Evolutionary conservation across 139 green algal species (phyloP).

Genomic region (Chlorella sorokiniana): DNA sequence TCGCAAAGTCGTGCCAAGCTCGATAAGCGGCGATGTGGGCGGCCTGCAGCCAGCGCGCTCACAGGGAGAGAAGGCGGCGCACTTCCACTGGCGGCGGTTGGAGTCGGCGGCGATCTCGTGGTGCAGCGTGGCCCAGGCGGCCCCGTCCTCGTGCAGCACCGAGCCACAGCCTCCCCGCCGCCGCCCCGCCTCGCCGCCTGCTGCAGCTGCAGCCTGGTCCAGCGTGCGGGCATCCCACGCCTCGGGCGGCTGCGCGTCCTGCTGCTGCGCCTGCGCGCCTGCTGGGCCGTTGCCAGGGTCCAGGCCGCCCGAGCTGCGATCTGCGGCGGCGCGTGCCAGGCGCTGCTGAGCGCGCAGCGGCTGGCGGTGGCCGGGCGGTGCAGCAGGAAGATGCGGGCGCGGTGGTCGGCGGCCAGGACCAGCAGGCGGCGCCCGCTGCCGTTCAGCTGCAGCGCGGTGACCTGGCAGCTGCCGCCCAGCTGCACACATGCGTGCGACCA

Average conservation of each 20-base stretch:
- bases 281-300: not conserved
- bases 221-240: too few species aligned
- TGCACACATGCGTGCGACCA: not conserved
- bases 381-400: constrained; percentile 66
- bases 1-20: not conserved
- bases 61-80: constrained; percentile 29
- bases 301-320: not conserved
- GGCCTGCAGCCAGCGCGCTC: not conserved
- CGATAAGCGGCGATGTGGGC: not conserved
- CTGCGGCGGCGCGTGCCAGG: not conserved
- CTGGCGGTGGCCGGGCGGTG: not conserved
- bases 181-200: too few species aligned
- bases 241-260: not conserved
- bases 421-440: constrained; percentile 73
- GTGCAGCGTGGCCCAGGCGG: not conserved
- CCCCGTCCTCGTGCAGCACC: not conserved
- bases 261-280: not conserved
- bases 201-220: not conserved
- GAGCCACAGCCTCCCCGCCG: too few species aligned
- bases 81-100: constrained; percentile 7
- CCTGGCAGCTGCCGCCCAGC: constrained; percentile 49
- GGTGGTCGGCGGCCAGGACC: constrained; percentile 70
- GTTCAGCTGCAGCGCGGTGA: constrained; percentile 67
- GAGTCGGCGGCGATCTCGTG: not conserved
- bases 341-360: not conserved